These are phyloP conservation scores for Styphnolobium japonicum DNA, from an alignment of 306 rosid genomes.

Conservation along the genomic window DNA sequence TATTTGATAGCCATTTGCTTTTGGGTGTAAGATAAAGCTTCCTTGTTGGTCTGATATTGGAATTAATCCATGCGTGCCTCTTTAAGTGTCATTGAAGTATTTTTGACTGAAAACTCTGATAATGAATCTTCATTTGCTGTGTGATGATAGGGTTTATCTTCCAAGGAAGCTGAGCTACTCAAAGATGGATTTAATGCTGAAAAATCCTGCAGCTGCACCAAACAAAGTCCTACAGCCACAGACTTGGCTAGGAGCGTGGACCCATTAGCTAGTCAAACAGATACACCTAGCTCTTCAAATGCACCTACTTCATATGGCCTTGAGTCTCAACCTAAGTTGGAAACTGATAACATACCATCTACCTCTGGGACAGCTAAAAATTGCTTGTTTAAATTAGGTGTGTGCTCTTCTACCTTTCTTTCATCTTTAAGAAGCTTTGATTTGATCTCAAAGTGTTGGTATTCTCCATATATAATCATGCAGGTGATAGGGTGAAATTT, in stretches of 20 bases:
- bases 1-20: conserved; percentile 86
- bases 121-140: conserved; percentile 6
- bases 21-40: conserved; percentile 77
- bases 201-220: conserved; percentile 48
- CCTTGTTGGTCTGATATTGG: conserved; percentile 27
- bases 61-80: conserved; percentile 14
- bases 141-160: conserved; percentile 68
- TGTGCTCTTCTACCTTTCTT: neutral
- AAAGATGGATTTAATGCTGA: conserved; percentile 67
- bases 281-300: conserved; percentile 58
- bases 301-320: conserved; percentile 41
- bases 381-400: conserved; percentile 60
- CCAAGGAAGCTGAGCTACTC: conserved; percentile 84
- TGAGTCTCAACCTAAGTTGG: conserved; percentile 73
- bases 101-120: conserved; percentile 3
- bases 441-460: conserved; percentile 6
- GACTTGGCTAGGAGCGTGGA: conserved; percentile 44
- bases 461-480: conserved; percentile 27
- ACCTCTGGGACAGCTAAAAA: conserved; percentile 58
- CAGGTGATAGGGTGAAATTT: conserved; percentile 86
- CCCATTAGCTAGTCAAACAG: conserved; percentile 49
- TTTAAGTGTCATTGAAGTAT: neutral
- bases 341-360: conserved; percentile 56
- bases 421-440: neutral
- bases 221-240: conserved; percentile 45